A percentile compares a stretch with the other conserved stretches of the same genome.
Evolutionary conservation across 176 grass and related monocot genomes (phyloP).

Genomic region (Hyparrhenia diplandra): DNA sequence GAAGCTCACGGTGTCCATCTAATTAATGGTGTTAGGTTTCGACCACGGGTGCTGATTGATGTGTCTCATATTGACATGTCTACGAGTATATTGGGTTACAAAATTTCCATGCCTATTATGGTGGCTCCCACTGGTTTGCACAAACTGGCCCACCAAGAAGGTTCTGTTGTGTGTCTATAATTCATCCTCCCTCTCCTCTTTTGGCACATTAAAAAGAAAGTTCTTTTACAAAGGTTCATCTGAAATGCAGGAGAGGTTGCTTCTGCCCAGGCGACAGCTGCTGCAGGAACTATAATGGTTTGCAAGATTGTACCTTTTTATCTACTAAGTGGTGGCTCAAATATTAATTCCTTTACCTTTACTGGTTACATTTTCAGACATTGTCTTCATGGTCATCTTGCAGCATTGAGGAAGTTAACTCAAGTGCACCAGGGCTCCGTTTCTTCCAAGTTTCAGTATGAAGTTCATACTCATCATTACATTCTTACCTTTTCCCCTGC

Average conservation of each 20-base stretch:
- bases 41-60: constrained; percentile 67
- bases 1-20: background rate
- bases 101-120: constrained; percentile 93
- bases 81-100: constrained; percentile 59
- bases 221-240: background rate
- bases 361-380: constrained; percentile 42
- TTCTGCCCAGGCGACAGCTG: constrained; percentile 70
- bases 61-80: constrained; percentile 65
- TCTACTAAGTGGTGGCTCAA: background rate
- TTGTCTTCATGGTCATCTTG: constrained; percentile 84
- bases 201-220: background rate
- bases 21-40: constrained; percentile 48
- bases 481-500: background rate
- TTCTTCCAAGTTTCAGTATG: constrained; percentile 96
- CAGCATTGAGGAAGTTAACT: constrained; percentile 81
- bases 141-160: constrained; percentile 92
- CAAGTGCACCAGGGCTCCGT: constrained; percentile 62
- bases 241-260: constrained; percentile 75
- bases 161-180: constrained; percentile 5
- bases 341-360: background rate
- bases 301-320: background rate
- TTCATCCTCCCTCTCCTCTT: background rate
- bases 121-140: constrained; percentile 84
- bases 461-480: background rate
- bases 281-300: constrained; percentile 89